These are phyloP conservation scores for Leucosporidium yakuticum DNA, from an alignment of 768 basidiomycete genomes.

Conservation along the genomic window DNA sequence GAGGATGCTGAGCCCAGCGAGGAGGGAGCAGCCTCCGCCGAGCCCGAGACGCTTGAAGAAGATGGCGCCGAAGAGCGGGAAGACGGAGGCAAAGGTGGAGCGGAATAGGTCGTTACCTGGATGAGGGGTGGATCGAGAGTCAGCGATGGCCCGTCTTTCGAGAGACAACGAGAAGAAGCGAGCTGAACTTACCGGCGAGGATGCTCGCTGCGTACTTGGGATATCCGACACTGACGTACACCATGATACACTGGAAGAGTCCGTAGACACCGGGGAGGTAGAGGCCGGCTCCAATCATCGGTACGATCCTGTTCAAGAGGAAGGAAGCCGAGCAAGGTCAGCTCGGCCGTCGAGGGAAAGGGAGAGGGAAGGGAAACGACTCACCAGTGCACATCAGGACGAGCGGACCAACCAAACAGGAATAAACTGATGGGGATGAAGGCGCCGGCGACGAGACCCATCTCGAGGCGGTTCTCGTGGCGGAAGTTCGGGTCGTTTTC, in stretches of 20 bases:
- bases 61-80: slow-evolving; percentile 38
- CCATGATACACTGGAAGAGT: slow-evolving; percentile 17
- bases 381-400: not conserved
- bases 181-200: slow-evolving; percentile 39
- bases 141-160: no score
- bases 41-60: slow-evolving; percentile 41
- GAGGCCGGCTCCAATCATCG: slow-evolving; percentile 16
- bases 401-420: slow-evolving; percentile 42
- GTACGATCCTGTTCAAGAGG: slow-evolving; percentile 34
- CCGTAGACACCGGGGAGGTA: slow-evolving; percentile 30
- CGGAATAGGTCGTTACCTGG: slow-evolving; percentile 39
- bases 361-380: not conserved
- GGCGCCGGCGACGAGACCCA: slow-evolving; percentile 22
- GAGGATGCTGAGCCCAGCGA: slow-evolving; percentile 41
- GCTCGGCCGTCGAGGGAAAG: not conserved
- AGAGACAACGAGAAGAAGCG: no score
- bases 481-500: not conserved
- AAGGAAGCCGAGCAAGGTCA: not conserved
- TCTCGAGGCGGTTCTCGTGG: slow-evolving; percentile 25
- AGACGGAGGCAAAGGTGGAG: slow-evolving; percentile 37
- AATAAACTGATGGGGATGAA: slow-evolving; percentile 36
- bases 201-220: not conserved
- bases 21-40: slow-evolving; percentile 41
- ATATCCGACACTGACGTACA: slow-evolving; percentile 8
- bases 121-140: no score